Base-by-base conservation (phyloP, 2,329 filamentous ascomycete genomes). In the Colletotrichum chrysophilum region DNA sequence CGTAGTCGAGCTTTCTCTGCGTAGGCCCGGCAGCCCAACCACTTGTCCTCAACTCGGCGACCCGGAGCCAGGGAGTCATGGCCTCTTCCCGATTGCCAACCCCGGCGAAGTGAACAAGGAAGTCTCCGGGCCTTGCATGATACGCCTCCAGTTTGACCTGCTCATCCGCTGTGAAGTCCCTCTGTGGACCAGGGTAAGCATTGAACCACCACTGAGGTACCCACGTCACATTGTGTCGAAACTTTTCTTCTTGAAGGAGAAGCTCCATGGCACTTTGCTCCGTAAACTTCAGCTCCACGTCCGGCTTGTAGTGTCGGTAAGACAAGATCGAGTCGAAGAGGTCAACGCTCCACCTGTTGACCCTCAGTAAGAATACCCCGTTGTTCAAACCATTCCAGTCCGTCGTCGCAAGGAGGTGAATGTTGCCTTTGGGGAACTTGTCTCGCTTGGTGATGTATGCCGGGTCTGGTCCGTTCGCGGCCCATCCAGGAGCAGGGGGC, bases 121-220 rank as follows among this genome's bases (percentile, higher is more conserved):
- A 64, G 3, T 64, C 61, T 34, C 61, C 61, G 4, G 61, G 61
- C 21, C 61, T 64, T 21, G 61, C 61, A 38, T 34, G 30, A 7
- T 34, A 64, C 14, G 14, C 34, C 34, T 64, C 61, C 21, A 64
- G 12, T 34, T 28, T 21, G 21, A 24, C 61, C 28, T 21, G n/a
- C 10, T 64, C 34, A 24, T 43, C 61, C 1, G 18, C n/a, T 10
- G 34, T 7, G 61, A 64, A 64, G 12, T 36, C 61, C 5, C 55
- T 58, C 24, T 58, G 55, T 26, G 55, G 55, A 14, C 61, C 61
- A 18, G 75, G 66, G 36, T 79, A 79, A 0, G 78, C 58, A 21
- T 79, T 79, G 72, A 79, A 77, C 78, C 78, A 79, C 28, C 52
- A 52, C 32, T 79, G 78, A 16, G 78, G 78, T 4, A 79, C 76